Evolutionary conservation across 2,329 filamentous ascomycete genomes (phyloP), one percentile per base, ranked within the genome.

Genomic region (Pestalotiopsis sp.): DNA sequence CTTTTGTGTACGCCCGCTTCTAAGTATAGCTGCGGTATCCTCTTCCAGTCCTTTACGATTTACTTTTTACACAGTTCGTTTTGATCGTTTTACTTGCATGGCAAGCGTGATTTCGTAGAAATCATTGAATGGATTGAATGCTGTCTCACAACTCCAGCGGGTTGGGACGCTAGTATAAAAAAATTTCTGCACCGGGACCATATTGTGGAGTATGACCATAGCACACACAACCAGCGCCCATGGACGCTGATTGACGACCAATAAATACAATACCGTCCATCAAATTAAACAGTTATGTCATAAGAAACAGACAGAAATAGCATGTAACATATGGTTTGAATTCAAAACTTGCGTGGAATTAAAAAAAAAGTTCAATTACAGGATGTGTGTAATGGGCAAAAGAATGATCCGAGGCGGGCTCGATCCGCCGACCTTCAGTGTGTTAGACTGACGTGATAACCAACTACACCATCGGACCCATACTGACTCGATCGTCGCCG

Each of bases 361-460:
- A 62, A 62, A 25, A 39, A 39, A 23, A 9, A 4, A 17, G 14
- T 11, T 27, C 14, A 25, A 20, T 13, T 31, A 4, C 27, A 62
- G 27, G 4, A 12, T 62, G n/a, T 62, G n/a, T 5, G 61, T 25
- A 38, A 31, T 14, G 14, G 4, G 59, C 61, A 64, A 64, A 64
- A 64, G 11, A 27, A 17, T 64, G 61, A 64, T 64, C 61, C 61
- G 61, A 64, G 61, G 61, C 61, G 61, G 61, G 61, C 61, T 64
- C 61, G 61, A 64, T 64, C 61, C 61, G 61, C 61, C 61, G 61
- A 64, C 61, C 61, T 64, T 64, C 38, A 64, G 61, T 64, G 61
- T 64, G 61, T 64, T 64, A 64, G 61, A 64, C 61, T 64, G 38
- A 64, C 61, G 61, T 64, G 61, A 64, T 64, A 64, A 64, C 61